phyloP scores from a whole-genome alignment of 495 filamentous ascomycete genomes.

The Penicillium flavigenum region DNA sequence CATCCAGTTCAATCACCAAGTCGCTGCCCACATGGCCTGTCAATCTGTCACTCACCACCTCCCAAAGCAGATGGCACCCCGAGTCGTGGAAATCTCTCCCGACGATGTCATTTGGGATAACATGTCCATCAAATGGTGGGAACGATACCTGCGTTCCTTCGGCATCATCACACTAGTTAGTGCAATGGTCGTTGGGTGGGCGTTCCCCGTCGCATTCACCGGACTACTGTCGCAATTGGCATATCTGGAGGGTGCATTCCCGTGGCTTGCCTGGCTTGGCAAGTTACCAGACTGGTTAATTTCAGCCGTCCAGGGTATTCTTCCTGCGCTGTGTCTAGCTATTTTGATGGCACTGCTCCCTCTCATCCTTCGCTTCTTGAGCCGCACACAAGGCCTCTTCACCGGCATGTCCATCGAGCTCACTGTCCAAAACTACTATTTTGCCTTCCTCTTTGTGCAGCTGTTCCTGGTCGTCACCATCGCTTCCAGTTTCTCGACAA shows the following conservation, averaged over 20 bases:
- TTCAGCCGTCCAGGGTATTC: constrained; percentile 77
- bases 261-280: constrained; percentile 70
- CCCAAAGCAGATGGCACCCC: constrained; percentile 91
- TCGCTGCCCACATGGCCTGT: constrained; percentile 96
- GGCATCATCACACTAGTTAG: constrained; percentile 63
- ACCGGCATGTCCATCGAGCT: constrained; percentile 81
- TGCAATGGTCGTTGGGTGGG: constrained; percentile 85
- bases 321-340: constrained; percentile 76
- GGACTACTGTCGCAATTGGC: constrained; percentile 75
- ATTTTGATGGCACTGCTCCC: constrained; percentile 81
- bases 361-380: constrained; percentile 71
- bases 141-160: constrained; percentile 73
- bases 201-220: constrained; percentile 86
- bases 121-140: constrained; percentile 96
- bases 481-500: constrained; percentile 70
- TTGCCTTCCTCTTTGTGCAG: constrained; percentile 91
- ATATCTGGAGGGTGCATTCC: constrained; percentile 60
- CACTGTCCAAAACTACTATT: constrained; percentile 88
- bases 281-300: constrained; percentile 61
- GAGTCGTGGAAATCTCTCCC: constrained; percentile 88
- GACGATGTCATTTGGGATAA: constrained; percentile 97
- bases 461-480: constrained; percentile 92
- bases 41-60: constrained; percentile 89
- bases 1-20: constrained; percentile 97
- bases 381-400: constrained; percentile 71